phyloP scores from a whole-genome alignment of 768 basidiomycete species.

The Hericium erinaceus region DNA sequence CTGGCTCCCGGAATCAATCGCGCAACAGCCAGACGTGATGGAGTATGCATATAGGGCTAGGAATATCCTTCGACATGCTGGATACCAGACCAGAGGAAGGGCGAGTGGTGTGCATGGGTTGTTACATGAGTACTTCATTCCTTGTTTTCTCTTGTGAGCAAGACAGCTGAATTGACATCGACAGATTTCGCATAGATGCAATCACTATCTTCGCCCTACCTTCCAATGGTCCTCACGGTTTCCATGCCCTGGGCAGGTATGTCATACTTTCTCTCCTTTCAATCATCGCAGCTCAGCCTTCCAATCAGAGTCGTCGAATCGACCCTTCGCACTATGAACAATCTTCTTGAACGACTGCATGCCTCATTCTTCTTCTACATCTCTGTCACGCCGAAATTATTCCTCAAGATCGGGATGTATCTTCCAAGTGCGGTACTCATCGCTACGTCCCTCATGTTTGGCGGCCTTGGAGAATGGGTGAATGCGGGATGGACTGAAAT shows the following conservation, averaged over 20 bases:
- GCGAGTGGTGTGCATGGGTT: conserved; percentile 87
- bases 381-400: conserved; percentile 51
- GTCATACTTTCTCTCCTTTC: conserved; percentile 14
- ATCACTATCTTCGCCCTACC: conserved; percentile 86
- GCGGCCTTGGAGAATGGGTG: conserved; percentile 69
- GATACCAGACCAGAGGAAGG: conserved; percentile 68
- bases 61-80: conserved; percentile 62
- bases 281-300: neutral
- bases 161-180: neutral
- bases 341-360: conserved; percentile 90
- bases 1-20: conserved; percentile 40
- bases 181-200: conserved; percentile 88
- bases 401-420: conserved; percentile 86
- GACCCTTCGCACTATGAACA: conserved; percentile 82
- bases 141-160: neutral
- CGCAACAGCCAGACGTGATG: conserved; percentile 33
- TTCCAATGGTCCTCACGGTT: conserved; percentile 88
- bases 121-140: conserved; percentile 60
- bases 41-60: conserved; percentile 49
- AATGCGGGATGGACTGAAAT: conserved; percentile 45
- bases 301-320: conserved; percentile 69
- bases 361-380: conserved; percentile 98
- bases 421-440: conserved; percentile 82
- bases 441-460: conserved; percentile 78
- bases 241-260: conserved; percentile 84